Base-by-base conservation (phyloP, 2,329 filamentous ascomycete species). In the Canariomyces notabilis region DNA sequence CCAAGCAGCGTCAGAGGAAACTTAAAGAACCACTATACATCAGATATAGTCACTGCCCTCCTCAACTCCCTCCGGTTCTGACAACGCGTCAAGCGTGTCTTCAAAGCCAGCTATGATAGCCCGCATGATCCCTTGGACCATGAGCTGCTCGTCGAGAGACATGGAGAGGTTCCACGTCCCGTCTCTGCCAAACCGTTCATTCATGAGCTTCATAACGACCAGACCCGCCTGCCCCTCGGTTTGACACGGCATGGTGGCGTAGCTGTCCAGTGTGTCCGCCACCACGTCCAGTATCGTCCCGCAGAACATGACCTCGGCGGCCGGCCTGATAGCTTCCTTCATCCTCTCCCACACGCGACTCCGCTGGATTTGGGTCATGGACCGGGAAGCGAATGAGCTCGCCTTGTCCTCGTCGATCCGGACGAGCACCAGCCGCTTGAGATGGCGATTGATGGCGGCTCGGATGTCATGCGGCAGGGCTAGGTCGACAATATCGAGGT, bases 401-500 rank as follows among this genome's bases (percentile, higher is more conserved):
- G 44, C 36, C 16, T 42, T 23, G 19, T 42, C 45, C 15, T 33
- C 29, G 22, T 57, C 55, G 19, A 57, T 39, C 2, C 36, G n/a
- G n/a, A n/a, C 16, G 14, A 58, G 38, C 12, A 54, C 39, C 7
- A 58, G 35, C 5, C 52, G 32, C 33, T 52, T 52, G 16, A 54
- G 23, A n/a, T 54, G 47, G 7, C 49, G 37, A 5, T 38, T 42
- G 5, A 54, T 20, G 9, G 20, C 41, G 4, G 37, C 41, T 9
- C 56, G 50, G 26, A 55, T 44, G 0, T 53, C 46, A 1, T 46
- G 39, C 1, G 57, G 58, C 12, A 59, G 34, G 18, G 54, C 53
- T 0, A 61, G 49, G 6, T 54, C 53, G 7, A 60, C 48, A 6
- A 61, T 48, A 4, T 58, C 54, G 6, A 61, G 49, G 18, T 60